Evolutionary conservation across 2,329 filamentous ascomycete species (phyloP).

Genomic region (Fusarium drepaniforme): DNA sequence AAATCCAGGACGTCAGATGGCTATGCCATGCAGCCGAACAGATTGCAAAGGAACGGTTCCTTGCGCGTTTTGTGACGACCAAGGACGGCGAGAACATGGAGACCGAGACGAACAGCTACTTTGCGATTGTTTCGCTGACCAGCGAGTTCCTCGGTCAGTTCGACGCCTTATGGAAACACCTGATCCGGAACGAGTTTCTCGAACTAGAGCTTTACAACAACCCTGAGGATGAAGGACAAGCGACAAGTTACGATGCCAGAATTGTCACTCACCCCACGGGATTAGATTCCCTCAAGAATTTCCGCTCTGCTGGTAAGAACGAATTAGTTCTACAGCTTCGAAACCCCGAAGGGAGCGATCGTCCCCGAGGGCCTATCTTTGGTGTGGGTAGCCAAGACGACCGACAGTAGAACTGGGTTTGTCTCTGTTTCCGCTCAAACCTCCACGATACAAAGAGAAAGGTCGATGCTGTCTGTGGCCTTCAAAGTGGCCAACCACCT

Average conservation of each 20-base stretch:
- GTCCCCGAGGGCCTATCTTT: background rate
- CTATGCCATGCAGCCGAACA: background rate
- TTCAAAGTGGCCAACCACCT: background rate
- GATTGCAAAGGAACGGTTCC: background rate
- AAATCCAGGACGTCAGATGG: background rate
- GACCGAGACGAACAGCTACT: too few species aligned
- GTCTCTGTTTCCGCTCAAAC: background rate
- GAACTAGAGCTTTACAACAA: background rate
- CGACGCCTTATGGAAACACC: background rate
- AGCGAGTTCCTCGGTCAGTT: background rate
- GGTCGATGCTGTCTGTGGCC: background rate
- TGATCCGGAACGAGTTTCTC: background rate
- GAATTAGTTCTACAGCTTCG: accelerated
- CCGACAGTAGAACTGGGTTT: too few species aligned
- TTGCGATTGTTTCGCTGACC: too few species aligned
- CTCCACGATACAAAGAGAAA: background rate
- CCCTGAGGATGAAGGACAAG: background rate
- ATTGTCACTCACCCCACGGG: background rate
- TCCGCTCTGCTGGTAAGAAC: background rate
- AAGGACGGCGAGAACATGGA: background rate
- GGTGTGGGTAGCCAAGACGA: background rate
- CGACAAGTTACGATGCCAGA: background rate
- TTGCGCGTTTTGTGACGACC: background rate
- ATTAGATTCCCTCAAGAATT: background rate
- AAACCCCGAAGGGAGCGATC: background rate